Conservation (phyloP, 768 basidiomycete genomes). For the Phallus indusiatus region DNA sequence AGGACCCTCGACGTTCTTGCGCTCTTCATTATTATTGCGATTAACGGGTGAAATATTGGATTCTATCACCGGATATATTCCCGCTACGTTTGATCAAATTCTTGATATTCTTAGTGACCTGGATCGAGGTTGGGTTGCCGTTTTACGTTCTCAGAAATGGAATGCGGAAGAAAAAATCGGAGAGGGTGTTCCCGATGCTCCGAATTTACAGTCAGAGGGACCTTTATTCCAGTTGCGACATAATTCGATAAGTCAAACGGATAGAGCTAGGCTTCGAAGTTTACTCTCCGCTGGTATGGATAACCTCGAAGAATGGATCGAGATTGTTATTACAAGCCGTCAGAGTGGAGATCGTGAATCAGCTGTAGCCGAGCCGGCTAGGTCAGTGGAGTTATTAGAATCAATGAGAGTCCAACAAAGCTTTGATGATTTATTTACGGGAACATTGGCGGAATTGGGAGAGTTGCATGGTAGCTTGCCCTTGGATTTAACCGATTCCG, state of each 20-base stretch:
- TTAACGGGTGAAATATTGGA: slow-evolving; percentile 58
- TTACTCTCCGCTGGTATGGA: slow-evolving; percentile 51
- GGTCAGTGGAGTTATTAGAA: slow-evolving; percentile 28
- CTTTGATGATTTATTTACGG: slow-evolving; percentile 54
- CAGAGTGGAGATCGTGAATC: slow-evolving; percentile 14
- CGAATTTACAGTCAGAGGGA: slow-evolving; percentile 14
- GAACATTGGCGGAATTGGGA: slow-evolving; percentile 53
- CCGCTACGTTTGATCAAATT: slow-evolving; percentile 34
- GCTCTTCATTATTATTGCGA: slow-evolving; percentile 59
- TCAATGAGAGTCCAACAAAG: slow-evolving; percentile 47
- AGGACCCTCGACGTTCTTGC: slow-evolving; percentile 57
- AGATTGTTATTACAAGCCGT: slow-evolving; percentile 16
- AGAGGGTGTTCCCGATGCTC: slow-evolving; percentile 33
- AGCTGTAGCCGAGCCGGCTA: slow-evolving; percentile 9
- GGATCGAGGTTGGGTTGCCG: slow-evolving; percentile 64
- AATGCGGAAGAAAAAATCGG: slow-evolving; percentile 37
- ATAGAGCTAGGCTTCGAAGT: slow-evolving; percentile 60
- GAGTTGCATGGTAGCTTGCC: slow-evolving; percentile 21
- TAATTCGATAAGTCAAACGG: slow-evolving; percentile 56
- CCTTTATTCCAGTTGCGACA: slow-evolving; percentile 19
- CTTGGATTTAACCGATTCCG: neutral
- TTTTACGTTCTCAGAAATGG: slow-evolving; percentile 59
- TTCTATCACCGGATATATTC: slow-evolving; percentile 52
- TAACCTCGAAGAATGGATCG: slow-evolving; percentile 62
- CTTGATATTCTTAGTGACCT: slow-evolving; percentile 64